phyloP scores from a whole-genome alignment of 805 yeast genomes.

The Schwanniomyces sp. region DNA sequence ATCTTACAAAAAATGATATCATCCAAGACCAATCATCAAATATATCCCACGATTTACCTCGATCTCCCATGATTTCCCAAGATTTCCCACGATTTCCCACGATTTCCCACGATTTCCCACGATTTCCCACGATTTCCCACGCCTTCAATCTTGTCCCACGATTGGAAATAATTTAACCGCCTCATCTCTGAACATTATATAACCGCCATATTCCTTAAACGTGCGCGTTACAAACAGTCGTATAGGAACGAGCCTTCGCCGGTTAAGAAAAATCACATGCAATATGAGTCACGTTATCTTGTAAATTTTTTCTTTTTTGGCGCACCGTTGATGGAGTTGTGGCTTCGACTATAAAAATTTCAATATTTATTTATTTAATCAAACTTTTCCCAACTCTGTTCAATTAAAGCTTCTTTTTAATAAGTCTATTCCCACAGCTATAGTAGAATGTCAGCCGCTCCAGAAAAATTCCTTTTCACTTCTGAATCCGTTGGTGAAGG shows the following conservation, averaged over 20 bases:
- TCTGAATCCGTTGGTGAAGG: constrained; percentile 94
- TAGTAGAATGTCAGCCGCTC: constrained; percentile 8
- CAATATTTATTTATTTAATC: not conserved
- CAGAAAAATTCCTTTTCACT: constrained; percentile 60
- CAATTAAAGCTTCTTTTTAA: not conserved
- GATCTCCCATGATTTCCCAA: too few species aligned
- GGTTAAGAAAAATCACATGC: constrained; percentile 1
- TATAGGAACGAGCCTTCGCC: not conserved
- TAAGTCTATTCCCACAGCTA: not conserved
- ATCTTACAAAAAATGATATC: too few species aligned
- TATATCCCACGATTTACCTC: too few species aligned
- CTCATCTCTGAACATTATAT: too few species aligned
- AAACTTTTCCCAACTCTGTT: not conserved
- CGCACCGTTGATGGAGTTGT: not conserved
- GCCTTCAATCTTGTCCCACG: too few species aligned
- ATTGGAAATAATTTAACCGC: too few species aligned
- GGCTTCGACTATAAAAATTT: not conserved
- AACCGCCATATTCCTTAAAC: too few species aligned
- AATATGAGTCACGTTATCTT: constrained; percentile 1
- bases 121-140: too few species aligned
- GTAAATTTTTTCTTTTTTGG: not conserved
- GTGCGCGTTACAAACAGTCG: not conserved
- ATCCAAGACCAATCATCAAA: too few species aligned
- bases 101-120: too few species aligned
- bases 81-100: too few species aligned